phyloP scores from a whole-genome alignment of 805 yeast species.

The Schizosaccharomyces japonicus region DNA sequence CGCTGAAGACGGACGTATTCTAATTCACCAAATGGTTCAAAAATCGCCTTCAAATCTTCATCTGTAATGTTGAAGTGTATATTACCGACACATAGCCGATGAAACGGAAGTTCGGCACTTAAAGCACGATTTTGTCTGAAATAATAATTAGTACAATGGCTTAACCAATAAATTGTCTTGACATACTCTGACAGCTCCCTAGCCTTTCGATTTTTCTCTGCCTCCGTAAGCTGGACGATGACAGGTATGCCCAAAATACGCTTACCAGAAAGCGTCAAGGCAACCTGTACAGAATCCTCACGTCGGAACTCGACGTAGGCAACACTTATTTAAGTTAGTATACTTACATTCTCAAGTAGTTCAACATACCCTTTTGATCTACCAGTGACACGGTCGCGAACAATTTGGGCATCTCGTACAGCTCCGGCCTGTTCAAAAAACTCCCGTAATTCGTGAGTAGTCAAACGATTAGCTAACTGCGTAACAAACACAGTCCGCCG shows the following conservation, averaged over 20 bases:
- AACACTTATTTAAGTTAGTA: constrained; percentile 9
- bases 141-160: not conserved
- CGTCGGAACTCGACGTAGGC: constrained; percentile 17
- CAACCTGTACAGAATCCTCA: constrained; percentile 14
- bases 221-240: constrained; percentile 16
- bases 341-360: not conserved
- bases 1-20: constrained; percentile 69
- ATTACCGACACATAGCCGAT: constrained; percentile 16
- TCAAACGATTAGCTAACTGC: constrained; percentile 16
- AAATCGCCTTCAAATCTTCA: constrained; percentile 44
- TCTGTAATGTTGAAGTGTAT: constrained; percentile 26
- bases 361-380: constrained; percentile 15
- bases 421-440: constrained; percentile 17
- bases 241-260: constrained; percentile 17
- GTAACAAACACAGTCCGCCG: constrained; percentile 17
- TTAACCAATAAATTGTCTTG: not conserved
- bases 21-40: constrained; percentile 40
- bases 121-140: not conserved
- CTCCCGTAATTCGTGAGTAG: constrained; percentile 14
- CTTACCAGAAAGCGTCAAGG: constrained; percentile 16
- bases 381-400: constrained; percentile 15
- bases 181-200: constrained; percentile 7
- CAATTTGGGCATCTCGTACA: constrained; percentile 17
- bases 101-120: constrained; percentile 7
- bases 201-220: constrained; percentile 16